Conservation (phyloP, 306 rosid species). For the Amphicarpaea edgeworthii region DNA sequence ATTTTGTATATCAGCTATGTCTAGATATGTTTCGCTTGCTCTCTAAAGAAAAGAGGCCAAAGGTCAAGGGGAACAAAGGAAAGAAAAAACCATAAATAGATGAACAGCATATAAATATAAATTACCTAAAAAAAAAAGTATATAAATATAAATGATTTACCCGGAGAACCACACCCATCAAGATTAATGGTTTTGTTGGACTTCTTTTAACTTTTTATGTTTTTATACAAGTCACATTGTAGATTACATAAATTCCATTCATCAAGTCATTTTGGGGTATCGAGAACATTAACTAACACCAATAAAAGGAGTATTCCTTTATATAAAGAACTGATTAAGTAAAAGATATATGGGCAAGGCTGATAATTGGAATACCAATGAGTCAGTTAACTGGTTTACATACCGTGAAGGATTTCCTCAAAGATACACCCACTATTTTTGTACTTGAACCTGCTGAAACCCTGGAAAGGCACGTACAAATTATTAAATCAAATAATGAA, state of each 20-base stretch:
- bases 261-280: background rate
- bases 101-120: no score
- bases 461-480: conserved; percentile 52
- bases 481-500: conserved; percentile 29
- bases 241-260: conserved; percentile 21
- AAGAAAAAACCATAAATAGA: conserved; percentile 3
- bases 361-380: background rate
- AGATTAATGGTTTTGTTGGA: background rate
- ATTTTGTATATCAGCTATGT: background rate
- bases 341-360: background rate
- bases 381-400: conserved; percentile 25
- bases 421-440: conserved; percentile 48
- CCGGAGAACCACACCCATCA: no score
- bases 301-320: conserved; percentile 7
- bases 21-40: background rate
- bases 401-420: conserved; percentile 74
- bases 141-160: no score
- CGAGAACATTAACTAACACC: conserved; percentile 26
- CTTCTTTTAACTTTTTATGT: background rate
- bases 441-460: conserved; percentile 56
- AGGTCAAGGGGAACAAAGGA: background rate
- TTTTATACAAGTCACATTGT: background rate
- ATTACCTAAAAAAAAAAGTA: no score
- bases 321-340: conserved; percentile 24
- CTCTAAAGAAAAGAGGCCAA: background rate